phyloP scores from a whole-genome alignment of 75 land plant genomes.

The Pinus albicaulis region DNA sequence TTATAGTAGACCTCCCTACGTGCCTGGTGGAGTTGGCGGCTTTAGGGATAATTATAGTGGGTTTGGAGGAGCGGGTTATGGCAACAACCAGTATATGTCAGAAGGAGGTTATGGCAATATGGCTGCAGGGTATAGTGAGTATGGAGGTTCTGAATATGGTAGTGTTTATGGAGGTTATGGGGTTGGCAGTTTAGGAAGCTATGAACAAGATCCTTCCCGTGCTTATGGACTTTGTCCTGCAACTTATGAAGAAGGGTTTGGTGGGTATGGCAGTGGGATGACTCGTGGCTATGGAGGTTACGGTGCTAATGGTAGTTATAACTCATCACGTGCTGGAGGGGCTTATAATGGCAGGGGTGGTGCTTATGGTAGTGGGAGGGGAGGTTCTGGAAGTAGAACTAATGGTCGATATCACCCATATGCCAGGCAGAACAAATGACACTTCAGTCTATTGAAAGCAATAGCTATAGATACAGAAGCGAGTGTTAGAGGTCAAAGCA shows the following conservation, averaged over 20 bases:
- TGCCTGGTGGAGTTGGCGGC: slow-evolving; percentile 3
- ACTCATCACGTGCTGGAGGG: slow-evolving; percentile 20
- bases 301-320: slow-evolving; percentile 24
- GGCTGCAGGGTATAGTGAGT: not conserved
- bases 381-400: too few relatives aligned
- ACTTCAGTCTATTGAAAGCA: too few relatives aligned
- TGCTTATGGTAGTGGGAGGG: slow-evolving; percentile 18
- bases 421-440: too few relatives aligned
- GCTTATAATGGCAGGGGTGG: slow-evolving; percentile 57
- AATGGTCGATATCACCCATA: too few relatives aligned
- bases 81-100: slow-evolving; percentile 10
- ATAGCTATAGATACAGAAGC: too few relatives aligned
- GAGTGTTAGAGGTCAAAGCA: too few relatives aligned
- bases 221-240: slow-evolving; percentile 60
- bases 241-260: slow-evolving; percentile 14
- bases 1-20: not conserved
- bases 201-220: slow-evolving; percentile 51
- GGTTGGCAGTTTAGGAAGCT: not conserved
- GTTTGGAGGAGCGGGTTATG: too few relatives aligned
- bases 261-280: slow-evolving; percentile 31
- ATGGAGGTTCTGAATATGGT: slow-evolving; percentile 12
- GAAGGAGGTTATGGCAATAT: slow-evolving; percentile 34
- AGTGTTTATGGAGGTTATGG: slow-evolving; percentile 47
- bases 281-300: slow-evolving; percentile 27
- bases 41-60: slow-evolving; percentile 11